A percentile compares a stretch with the other conserved stretches of the same genome.
Evolutionary conservation across 179 eudicot species (phyloP).

Genomic region (Beta macrorhiza): DNA sequence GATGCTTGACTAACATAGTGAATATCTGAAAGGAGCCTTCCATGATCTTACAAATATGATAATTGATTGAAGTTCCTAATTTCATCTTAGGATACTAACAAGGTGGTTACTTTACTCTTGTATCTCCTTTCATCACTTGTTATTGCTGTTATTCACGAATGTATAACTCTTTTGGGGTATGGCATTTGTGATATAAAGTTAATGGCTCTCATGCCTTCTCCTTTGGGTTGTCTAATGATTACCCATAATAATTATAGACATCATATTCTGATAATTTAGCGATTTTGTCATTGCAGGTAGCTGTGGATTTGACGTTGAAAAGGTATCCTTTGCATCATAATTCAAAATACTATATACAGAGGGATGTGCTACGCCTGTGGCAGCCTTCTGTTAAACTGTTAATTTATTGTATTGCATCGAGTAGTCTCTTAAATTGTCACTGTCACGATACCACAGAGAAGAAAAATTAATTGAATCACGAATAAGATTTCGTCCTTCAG

Average conservation of each 20-base stretch:
- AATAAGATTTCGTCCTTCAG: neutral
- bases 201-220: neutral
- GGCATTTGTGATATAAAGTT: neutral
- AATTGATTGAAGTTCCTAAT: neutral
- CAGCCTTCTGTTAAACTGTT: neutral
- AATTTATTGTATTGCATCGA: neutral
- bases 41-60: no score
- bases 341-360: constrained; percentile 1
- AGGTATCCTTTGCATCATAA: constrained; percentile 38
- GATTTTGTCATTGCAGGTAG: constrained; percentile 54
- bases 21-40: no score
- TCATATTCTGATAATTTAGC: no score
- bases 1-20: neutral
- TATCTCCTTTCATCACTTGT: neutral
- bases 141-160: neutral
- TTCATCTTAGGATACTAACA: neutral
- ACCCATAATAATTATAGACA: no score
- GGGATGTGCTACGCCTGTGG: constrained; percentile 19
- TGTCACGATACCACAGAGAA: neutral
- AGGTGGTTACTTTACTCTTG: neutral
- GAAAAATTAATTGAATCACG: neutral
- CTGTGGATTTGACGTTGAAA: constrained; percentile 63
- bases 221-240: neutral
- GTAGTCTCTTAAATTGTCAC: neutral
- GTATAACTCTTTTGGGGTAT: neutral